Evolutionary conservation across 2,329 filamentous ascomycete genomes (phyloP).

Genomic region (Penicillium sp.): DNA sequence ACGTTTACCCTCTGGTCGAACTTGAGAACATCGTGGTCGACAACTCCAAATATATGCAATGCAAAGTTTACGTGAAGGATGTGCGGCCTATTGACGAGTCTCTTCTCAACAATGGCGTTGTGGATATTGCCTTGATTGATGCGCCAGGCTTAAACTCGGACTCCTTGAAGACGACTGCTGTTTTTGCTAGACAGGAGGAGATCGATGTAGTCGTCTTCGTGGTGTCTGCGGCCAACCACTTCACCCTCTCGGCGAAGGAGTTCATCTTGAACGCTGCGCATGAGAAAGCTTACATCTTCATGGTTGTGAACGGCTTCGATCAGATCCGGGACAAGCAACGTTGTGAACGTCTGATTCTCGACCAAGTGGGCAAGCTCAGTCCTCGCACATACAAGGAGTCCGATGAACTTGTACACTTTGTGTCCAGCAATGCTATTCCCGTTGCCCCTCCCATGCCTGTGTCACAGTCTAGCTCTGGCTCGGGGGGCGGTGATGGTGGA

Average conservation of each 20-base stretch:
- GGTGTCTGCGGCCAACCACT: slow-evolving; percentile 95
- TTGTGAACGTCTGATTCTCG: slow-evolving; percentile 87
- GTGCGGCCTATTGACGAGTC: slow-evolving; percentile 85
- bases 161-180: slow-evolving; percentile 92
- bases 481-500: slow-evolving; percentile 49
- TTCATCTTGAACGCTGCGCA: slow-evolving; percentile 94
- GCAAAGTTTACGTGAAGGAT: slow-evolving; percentile 95
- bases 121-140: slow-evolving; percentile 96
- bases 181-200: slow-evolving; percentile 95
- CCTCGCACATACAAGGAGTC: slow-evolving; percentile 90
- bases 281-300: slow-evolving; percentile 98
- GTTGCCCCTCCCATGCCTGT: slow-evolving; percentile 57
- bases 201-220: slow-evolving; percentile 99
- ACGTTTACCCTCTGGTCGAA: slow-evolving; percentile 71
- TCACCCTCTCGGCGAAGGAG: slow-evolving; percentile 94
- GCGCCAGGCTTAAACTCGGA: slow-evolving; percentile 93
- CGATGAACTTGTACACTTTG: slow-evolving; percentile 89
- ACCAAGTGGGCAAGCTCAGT: slow-evolving; percentile 82
- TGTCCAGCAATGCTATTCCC: slow-evolving; percentile 93
- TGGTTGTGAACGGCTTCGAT: slow-evolving; percentile 97
- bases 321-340: slow-evolving; percentile 85
- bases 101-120: slow-evolving; percentile 91
- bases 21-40: slow-evolving; percentile 87
- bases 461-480: slow-evolving; percentile 46
- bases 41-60: slow-evolving; percentile 82